phyloP scores from a whole-genome alignment of 1,284 basidiomycete species.

The Microbotryomycetes sp. region DNA sequence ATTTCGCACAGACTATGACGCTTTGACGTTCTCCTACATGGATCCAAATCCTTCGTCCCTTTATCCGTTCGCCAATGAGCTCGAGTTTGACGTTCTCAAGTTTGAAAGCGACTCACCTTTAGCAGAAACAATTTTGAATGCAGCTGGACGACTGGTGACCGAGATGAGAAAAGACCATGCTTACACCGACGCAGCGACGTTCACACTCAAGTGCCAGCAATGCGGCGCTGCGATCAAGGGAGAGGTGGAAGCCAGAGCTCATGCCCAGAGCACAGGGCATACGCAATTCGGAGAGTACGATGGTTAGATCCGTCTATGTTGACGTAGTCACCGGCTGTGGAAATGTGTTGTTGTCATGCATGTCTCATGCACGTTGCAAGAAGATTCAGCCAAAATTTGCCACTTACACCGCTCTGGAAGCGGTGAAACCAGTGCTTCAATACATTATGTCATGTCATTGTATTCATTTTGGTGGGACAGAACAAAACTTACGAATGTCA shows the following conservation, averaged over 20 bases:
- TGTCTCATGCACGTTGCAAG: no score
- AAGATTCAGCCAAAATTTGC: no score
- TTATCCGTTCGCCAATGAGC: constrained; percentile 33
- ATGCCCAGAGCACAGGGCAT: constrained; percentile 81
- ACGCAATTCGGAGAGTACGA: constrained; percentile 76
- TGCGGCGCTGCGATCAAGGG: constrained; percentile 66
- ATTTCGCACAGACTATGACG: constrained; percentile 57
- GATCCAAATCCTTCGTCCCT: constrained; percentile 53
- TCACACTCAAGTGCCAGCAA: constrained; percentile 46
- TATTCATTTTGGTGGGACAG: no score
- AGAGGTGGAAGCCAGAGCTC: constrained; percentile 81
- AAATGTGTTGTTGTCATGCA: background rate
- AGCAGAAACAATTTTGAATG: constrained; percentile 49
- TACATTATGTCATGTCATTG: no score
- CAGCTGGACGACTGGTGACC: constrained; percentile 63
- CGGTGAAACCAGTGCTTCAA: no score
- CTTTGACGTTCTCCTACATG: constrained; percentile 70
- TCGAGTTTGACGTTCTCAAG: constrained; percentile 77
- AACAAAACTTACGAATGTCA: no score
- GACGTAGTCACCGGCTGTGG: no score
- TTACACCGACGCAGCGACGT: constrained; percentile 84
- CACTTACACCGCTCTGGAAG: no score
- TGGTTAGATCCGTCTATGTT: constrained; percentile 3
- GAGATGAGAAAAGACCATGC: constrained; percentile 66
- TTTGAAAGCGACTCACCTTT: constrained; percentile 45